phyloP scores from a whole-genome alignment of 2,329 filamentous ascomycete species.

The Trichoderma sp. region DNA sequence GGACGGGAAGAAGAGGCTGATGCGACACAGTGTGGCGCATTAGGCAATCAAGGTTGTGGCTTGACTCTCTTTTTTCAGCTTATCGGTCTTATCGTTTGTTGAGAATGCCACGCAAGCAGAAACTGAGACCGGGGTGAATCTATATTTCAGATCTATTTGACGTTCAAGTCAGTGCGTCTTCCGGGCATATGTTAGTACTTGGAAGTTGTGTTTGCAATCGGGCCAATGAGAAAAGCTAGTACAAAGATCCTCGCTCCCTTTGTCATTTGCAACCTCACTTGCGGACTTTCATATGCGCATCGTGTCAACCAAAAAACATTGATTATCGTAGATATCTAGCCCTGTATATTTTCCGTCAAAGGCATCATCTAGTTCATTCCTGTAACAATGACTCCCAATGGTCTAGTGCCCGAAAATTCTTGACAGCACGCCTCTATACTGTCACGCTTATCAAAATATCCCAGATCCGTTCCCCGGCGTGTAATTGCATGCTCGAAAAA shows the following conservation, averaged over 20 bases:
- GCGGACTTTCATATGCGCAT: background rate
- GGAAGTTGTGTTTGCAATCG: background rate
- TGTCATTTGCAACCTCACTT: background rate
- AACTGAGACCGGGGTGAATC: background rate
- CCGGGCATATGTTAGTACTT: background rate
- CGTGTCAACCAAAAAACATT: constrained; percentile 7
- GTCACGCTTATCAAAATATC: constrained; percentile 17
- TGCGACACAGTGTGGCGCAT: constrained; percentile 5
- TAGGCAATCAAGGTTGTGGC: background rate
- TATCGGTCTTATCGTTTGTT: background rate
- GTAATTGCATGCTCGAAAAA: background rate
- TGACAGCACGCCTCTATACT: constrained; percentile 20
- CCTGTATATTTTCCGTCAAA: constrained; percentile 11
- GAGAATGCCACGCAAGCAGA: constrained; percentile 20
- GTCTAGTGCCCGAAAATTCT: constrained; percentile 13
- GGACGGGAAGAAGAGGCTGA: constrained; percentile 7
- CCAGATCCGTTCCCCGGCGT: constrained; percentile 7
- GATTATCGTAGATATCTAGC: constrained; percentile 21
- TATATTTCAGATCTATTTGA: background rate
- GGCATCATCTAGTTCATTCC: constrained; percentile 15
- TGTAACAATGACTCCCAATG: constrained; percentile 7
- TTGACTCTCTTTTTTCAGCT: background rate
- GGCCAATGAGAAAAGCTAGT: background rate
- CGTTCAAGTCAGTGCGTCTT: background rate
- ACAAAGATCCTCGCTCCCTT: background rate